A percentile compares a stretch with the other conserved stretches of the same genome.
phyloP scores from a whole-genome alignment of 2,329 filamentous ascomycete genomes.

The Aureobasidium zeae region DNA sequence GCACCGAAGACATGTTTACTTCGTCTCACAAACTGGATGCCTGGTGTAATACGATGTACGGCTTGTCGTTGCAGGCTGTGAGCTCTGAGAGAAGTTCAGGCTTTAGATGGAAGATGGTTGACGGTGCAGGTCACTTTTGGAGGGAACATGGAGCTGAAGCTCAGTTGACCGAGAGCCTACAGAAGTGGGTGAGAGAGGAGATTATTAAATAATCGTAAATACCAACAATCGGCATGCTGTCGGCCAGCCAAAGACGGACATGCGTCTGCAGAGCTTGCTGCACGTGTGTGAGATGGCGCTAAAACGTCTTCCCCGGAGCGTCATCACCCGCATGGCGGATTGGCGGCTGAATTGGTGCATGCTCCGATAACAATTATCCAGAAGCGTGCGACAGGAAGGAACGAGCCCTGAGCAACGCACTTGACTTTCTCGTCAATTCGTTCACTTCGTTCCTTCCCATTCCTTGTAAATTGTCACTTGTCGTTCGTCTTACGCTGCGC shows the following conservation, averaged over 20 bases:
- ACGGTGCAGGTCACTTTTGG: constrained; percentile 46
- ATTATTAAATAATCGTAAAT: neutral
- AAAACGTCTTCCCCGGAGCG: too few relatives aligned
- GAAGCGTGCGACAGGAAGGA: constrained; percentile 12
- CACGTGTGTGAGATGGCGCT: too few relatives aligned
- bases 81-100: constrained; percentile 19
- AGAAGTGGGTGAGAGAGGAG: neutral
- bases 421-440: constrained; percentile 4
- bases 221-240: too few relatives aligned
- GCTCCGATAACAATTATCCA: constrained; percentile 12
- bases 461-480: neutral
- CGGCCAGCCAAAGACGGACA: too few relatives aligned
- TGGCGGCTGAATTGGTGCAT: constrained; percentile 4
- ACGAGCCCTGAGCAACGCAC: neutral
- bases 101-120: constrained; percentile 38
- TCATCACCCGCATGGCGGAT: too few relatives aligned
- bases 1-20: constrained; percentile 66
- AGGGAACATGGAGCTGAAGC: constrained; percentile 30
- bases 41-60: constrained; percentile 53
- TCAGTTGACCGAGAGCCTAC: neutral
- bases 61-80: constrained; percentile 17
- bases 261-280: too few relatives aligned
- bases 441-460: neutral
- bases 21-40: constrained; percentile 52
- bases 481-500: too few relatives aligned